Evolutionary conservation across 139 green algal genomes (phyloP).

Genomic region (Haematococcus sp.): DNA sequence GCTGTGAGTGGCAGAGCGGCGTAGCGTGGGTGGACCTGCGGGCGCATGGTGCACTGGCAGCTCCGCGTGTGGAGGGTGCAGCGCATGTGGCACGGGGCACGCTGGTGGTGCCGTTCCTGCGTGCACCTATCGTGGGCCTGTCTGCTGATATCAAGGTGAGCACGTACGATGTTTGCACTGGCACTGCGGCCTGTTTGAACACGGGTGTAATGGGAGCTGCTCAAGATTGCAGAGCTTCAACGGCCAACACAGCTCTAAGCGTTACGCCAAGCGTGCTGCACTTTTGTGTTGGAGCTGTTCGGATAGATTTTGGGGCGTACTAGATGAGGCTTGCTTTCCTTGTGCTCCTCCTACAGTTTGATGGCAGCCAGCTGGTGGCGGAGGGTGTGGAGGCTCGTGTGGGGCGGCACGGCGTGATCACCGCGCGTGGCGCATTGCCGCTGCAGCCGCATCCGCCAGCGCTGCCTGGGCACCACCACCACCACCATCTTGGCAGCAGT

Average conservation of each 20-base stretch:
- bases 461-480: background rate
- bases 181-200: too few relatives aligned
- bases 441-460: constrained; percentile 20
- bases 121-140: constrained; percentile 27
- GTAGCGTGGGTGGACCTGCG: constrained; percentile 62
- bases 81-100: constrained; percentile 32
- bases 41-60: constrained; percentile 38
- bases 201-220: too few relatives aligned
- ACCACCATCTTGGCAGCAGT: background rate
- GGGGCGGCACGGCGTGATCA: constrained; percentile 63
- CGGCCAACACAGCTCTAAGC: too few relatives aligned
- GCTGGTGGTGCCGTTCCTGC: constrained; percentile 22
- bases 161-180: too few relatives aligned
- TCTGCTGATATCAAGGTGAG: constrained; percentile 28
- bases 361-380: constrained; percentile 35
- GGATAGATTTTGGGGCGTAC: too few relatives aligned
- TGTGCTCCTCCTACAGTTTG: constrained; percentile 23
- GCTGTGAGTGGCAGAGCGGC: constrained; percentile 71
- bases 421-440: constrained; percentile 58
- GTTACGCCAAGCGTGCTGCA: too few relatives aligned
- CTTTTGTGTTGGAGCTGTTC: too few relatives aligned
- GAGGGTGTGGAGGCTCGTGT: constrained; percentile 67
- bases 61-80: constrained; percentile 40
- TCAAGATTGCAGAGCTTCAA: too few relatives aligned
- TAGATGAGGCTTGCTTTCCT: too few relatives aligned